Conservation (phyloP, 805 yeast species). For the Lipomyces chichibuensis region DNA sequence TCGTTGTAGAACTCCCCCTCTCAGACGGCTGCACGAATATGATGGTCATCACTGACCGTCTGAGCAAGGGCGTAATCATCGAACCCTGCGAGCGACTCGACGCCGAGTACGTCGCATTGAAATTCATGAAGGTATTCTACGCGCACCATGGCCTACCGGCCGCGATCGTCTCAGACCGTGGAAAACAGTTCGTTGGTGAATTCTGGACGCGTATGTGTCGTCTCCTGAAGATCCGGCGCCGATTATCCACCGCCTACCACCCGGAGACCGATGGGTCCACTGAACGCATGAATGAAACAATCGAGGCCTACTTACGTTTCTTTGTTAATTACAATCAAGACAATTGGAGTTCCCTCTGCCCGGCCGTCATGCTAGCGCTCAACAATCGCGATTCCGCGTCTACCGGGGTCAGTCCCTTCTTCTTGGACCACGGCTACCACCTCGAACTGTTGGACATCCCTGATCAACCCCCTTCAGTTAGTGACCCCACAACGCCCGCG, state of each 20-base stretch:
- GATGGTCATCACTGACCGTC: neutral
- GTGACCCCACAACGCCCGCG: neutral
- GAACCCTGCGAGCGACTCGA: neutral
- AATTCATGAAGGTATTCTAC: neutral
- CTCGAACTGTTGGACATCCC: neutral
- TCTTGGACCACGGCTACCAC: neutral
- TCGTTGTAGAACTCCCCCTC: conserved; percentile 32
- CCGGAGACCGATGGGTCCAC: conserved; percentile 17
- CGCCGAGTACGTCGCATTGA: neutral
- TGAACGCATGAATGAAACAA: conserved; percentile 6
- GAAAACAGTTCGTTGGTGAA: neutral
- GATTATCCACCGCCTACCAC: neutral
- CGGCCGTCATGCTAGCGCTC: neutral
- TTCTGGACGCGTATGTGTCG: neutral
- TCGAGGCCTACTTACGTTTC: neutral
- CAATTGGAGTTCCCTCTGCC: neutral
- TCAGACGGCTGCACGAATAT: neutral
- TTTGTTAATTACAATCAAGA: neutral
- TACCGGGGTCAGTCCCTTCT: neutral
- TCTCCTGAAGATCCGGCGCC: neutral
- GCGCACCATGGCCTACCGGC: neutral
- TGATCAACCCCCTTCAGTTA: neutral
- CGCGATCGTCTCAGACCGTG: neutral
- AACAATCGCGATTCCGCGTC: neutral
- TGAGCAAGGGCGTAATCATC: neutral